Base-by-base conservation (phyloP, 495 filamentous ascomycete genomes). In the Sporormia fimetaria region DNA sequence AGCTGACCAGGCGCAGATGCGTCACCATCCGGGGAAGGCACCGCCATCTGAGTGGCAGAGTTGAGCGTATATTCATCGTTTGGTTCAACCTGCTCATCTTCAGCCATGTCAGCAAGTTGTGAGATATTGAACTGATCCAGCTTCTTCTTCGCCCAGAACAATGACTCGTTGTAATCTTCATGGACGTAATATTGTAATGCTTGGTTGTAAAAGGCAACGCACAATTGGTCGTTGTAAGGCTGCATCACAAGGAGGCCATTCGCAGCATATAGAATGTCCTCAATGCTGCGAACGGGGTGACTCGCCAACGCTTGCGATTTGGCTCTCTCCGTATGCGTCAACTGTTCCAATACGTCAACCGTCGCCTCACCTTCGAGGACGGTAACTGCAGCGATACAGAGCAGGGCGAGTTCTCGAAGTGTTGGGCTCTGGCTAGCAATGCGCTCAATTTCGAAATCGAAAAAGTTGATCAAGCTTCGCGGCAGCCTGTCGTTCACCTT, bases 391-490 rank as follows among this genome's bases (percentile, higher is more conserved):
- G 29, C 29, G 17, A 32, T 32, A 9, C 10, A 6, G 17, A 14
- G 6, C 12, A 32, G 12, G 17, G 29, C 12, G 20, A 23, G 2
- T 23, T 5, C n/a, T 16, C 17, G 15, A 10, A 21, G 34, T 23
- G n/a, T 16, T 21, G 24, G n/a, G 4, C 6, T 4, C 14, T 6
- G 29, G 6, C 2, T 6, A 18, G 34, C 16, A 15, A 43, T 36
- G 4, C 21, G 30, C 12, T 36, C 16, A n/a, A 47, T 26, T 3
- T 16, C 37, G 17, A n/a, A 12, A 26, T 41, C 30, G 37, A 47
- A 40, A 23, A 43, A 21, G 23, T 20, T 18, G 16, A 36, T 28
- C 11, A 43, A 18, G 31, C 21, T 30, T 11, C 29, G 20, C 7
- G 44, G 27, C 8, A 41, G 23, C 27, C 37, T 33, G 12, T 41